Evolutionary conservation across 441 rosid species (phyloP), one percentile per base, ranked within the genome.

Genomic region (Melastoma candidum): DNA sequence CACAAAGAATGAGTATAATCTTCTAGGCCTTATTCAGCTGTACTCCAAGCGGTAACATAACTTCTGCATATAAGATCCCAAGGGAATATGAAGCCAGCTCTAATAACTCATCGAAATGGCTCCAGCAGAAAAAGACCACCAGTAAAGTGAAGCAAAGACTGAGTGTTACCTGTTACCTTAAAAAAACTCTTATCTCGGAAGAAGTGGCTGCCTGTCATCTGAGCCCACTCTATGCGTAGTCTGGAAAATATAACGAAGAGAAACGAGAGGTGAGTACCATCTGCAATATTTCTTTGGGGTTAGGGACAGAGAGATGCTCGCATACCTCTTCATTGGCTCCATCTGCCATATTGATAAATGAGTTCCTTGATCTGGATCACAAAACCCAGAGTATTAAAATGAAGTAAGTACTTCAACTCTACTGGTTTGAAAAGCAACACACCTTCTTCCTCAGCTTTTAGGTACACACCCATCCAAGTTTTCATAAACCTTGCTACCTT

Each of bases 241-340:
- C 56, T 52, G 32, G 46, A 17, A 4, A 32, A 32, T 4, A 52
- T 12, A 3, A 52, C n/a, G 55, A 26, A 12, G 13, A 52, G 22
- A 32, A 24, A 39, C 22, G 26, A 14, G 43, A 2, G 9, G 43
- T 43, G 12, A 52, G 43, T 0, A 27, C 2, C 8, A 8, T 12
- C 43, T 13, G 46, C 39, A 52, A 36, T 24, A 13, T 11, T 14
- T 32, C 26, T 17, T 14, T 2, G 7, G 26, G 10, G 7, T 9
- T 12, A 9, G 14, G 22, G 26, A 52, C 22, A 12, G 43, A 36
- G 46, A 39, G 43, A 9, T 12, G 14, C 14, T 12, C 24, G 10
- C 46, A 52, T 25, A 52, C 56, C 56, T 52, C 56, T 29, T 52
- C 56, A 36, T 52, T 52, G 43, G 56, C 56, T 32, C 56, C 56